These are phyloP conservation scores for Mikania micrantha DNA, from an alignment of 129 eudicot species.

Conservation along the genomic window DNA sequence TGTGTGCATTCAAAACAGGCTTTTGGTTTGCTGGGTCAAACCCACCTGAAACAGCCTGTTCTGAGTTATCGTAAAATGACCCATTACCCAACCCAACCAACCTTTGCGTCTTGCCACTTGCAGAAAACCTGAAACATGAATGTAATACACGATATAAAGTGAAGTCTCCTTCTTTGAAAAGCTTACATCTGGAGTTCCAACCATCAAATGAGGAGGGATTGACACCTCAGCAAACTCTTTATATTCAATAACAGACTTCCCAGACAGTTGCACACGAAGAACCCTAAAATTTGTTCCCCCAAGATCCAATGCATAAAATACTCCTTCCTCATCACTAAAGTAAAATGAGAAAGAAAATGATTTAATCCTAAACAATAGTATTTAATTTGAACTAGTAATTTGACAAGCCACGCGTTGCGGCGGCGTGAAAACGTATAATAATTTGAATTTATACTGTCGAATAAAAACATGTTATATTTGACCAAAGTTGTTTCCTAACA, in stretches of 20 bases:
- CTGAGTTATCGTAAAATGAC: not conserved
- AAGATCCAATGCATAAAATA: constrained; percentile 87
- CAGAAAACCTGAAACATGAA: not conserved
- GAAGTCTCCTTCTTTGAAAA: not conserved
- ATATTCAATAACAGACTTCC: constrained; percentile 44
- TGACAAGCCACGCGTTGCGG: too few relatives aligned
- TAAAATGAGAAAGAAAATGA: not conserved
- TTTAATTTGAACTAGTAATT: not conserved
- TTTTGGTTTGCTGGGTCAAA: not conserved
- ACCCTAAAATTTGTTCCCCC: constrained; percentile 97
- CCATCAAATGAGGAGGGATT: constrained; percentile 77
- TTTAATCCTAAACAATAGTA: not conserved
- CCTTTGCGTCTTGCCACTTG: not conserved
- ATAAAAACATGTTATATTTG: too few relatives aligned
- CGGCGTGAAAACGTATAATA: too few relatives aligned
- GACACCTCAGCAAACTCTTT: constrained; percentile 81
- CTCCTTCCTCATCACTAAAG: constrained; percentile 74
- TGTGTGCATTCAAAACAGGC: too few relatives aligned
- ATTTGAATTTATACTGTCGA: too few relatives aligned
- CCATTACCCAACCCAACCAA: not conserved
- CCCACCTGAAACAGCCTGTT: not conserved
- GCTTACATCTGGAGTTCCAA: constrained; percentile 72
- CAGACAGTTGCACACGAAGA: constrained; percentile 70
- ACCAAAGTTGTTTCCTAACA: too few relatives aligned
- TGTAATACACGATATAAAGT: not conserved